Evolutionary conservation across 129 eudicot species (phyloP), one percentile per base, ranked within the genome.

Genomic region (Chrysanthemum makinoi): DNA sequence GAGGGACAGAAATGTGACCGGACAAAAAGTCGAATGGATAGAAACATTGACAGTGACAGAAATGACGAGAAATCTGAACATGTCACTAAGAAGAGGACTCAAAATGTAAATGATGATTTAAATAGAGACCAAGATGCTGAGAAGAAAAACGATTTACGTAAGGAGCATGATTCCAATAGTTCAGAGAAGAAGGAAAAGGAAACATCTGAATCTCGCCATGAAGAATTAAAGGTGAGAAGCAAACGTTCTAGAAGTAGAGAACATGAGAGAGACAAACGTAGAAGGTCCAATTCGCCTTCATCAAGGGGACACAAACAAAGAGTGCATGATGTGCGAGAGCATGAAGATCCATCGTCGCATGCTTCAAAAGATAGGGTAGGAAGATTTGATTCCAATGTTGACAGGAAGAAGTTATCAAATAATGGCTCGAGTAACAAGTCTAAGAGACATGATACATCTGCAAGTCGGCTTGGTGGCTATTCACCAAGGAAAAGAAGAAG

Each of bases 401-500:
- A 35, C 44, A 35, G 75, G 73, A 82, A 77, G 60, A 85, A 72
- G 74, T 70, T 64, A 65, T 81, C 87, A 26, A 76, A 66, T 54
- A 84, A 90, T 84, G 91, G 89, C 66, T 84, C 93, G 12, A 78
- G 62, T 82, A 78, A 78, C 62, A 87, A 85, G 33, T 70, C 84
- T 68, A 79, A 82, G 50, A 78, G 87, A 59, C 84, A 89, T 75
- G 82, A 78, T 50, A 63, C 61, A 17, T 76, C 94, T 68, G 74
- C 88, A 68, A 90, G 91, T 78, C 80, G 91, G 48, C 96, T 90
- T 68, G 96, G 99, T 49, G 97, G 99, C 72, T 95, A 90, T 87
- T 95, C 99, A 46, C 99, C 99, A 66, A 86, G 99, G 78, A 95
- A 95, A 82, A 88, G 99, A 82, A 86, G 89, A 86, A 84, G 82